These are phyloP conservation scores for Sporothrix pallida DNA, from an alignment of 2,329 filamentous ascomycete genomes.

Conservation along the genomic window DNA sequence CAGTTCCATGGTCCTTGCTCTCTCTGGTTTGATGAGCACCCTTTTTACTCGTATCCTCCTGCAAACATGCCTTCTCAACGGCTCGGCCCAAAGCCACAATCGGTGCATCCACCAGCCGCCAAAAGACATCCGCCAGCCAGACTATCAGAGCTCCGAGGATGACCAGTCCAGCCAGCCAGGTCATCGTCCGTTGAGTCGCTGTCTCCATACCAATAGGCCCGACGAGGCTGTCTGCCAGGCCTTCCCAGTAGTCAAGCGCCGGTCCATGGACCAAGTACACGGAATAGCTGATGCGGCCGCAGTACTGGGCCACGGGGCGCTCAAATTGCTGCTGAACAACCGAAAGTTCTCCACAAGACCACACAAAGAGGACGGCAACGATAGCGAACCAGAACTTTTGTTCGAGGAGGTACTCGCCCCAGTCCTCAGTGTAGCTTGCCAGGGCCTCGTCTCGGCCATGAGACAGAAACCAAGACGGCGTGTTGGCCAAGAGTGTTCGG, in stretches of 20 bases:
- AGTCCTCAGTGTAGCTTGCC: neutral
- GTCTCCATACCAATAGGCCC: slow-evolving; percentile 42
- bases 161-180: slow-evolving; percentile 49
- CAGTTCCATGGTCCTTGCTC: neutral
- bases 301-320: slow-evolving; percentile 57
- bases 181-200: slow-evolving; percentile 42
- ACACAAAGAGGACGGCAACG: slow-evolving; percentile 46
- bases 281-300: slow-evolving; percentile 62
- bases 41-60: neutral
- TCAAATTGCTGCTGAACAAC: slow-evolving; percentile 51
- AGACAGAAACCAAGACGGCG: slow-evolving; percentile 45
- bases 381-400: slow-evolving; percentile 50
- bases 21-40: neutral
- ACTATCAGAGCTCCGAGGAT: slow-evolving; percentile 49
- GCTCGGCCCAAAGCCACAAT: slow-evolving; percentile 43
- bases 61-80: slow-evolving; percentile 41
- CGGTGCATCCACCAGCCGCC: slow-evolving; percentile 60
- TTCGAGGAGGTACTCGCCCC: slow-evolving; percentile 37
- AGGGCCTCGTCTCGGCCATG: neutral
- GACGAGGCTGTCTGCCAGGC: neutral
- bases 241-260: slow-evolving; percentile 48
- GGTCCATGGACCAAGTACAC: slow-evolving; percentile 65
- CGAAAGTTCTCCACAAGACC: slow-evolving; percentile 48
- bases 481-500: slow-evolving; percentile 43
- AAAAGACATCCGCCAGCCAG: slow-evolving; percentile 65